Conservation (phyloP, 2,329 filamentous ascomycete genomes). For the Fusarium tjaetaba region DNA sequence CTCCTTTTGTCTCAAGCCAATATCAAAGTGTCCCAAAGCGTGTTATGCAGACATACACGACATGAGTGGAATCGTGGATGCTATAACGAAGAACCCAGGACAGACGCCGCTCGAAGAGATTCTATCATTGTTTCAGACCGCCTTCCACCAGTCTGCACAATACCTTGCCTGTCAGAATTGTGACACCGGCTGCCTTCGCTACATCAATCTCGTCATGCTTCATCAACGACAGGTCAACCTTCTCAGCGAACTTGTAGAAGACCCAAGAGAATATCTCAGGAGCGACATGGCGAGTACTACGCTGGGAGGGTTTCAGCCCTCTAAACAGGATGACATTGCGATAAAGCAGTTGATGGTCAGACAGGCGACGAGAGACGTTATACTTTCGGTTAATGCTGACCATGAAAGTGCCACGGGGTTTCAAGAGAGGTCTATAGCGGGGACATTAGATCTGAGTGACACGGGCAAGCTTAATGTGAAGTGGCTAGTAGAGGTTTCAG, state of each 20-base stretch:
- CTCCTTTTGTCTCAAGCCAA: not conserved
- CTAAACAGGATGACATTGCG: not conserved
- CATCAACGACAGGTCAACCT: conserved; percentile 5
- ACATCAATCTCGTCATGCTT: conserved; percentile 14
- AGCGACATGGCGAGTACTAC: not conserved
- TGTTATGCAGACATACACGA: conserved; percentile 12
- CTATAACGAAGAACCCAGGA: not conserved
- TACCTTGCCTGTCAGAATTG: conserved; percentile 5
- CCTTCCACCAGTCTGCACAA: not conserved
- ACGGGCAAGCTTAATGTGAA: conserved; percentile 11
- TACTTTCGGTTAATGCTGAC: not conserved
- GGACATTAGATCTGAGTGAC: not conserved
- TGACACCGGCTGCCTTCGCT: conserved; percentile 1
- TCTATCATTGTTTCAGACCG: not conserved
- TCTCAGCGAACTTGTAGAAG: not conserved
- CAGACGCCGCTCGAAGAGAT: not conserved
- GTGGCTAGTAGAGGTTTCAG: not conserved
- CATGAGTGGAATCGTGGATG: not conserved
- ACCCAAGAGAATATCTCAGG: not conserved
- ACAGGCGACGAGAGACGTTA: not conserved
- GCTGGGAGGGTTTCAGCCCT: not conserved
- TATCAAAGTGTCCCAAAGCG: not conserved
- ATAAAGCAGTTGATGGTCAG: conserved; percentile 6
- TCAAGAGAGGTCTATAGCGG: not conserved
- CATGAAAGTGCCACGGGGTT: not conserved